These are phyloP conservation scores for Clathrospora elynae DNA, from an alignment of 2,329 filamentous ascomycete species.

Conservation along the genomic window DNA sequence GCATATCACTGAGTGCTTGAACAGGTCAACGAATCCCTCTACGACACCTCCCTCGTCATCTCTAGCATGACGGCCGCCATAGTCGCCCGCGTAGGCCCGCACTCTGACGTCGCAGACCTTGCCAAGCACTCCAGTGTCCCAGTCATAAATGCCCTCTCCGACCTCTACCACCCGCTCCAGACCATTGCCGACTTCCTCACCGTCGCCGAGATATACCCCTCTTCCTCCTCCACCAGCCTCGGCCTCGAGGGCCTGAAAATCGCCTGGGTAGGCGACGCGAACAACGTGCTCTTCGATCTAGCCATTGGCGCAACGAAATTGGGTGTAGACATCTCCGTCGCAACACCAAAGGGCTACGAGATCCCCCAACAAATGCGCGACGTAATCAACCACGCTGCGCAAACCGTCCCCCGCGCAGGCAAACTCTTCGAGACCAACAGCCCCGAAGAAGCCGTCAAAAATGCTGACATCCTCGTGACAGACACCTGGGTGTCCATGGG, in stretches of 20 bases:
- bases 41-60: conserved; percentile 88
- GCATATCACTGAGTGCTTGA: too few relatives aligned
- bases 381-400: conserved; percentile 70
- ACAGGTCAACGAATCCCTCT: conserved; percentile 89
- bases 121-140: conserved; percentile 56
- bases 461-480: conserved; percentile 88
- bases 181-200: conserved; percentile 94
- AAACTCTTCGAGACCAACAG: conserved; percentile 74
- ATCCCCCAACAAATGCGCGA: conserved; percentile 77
- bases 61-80: conserved; percentile 68
- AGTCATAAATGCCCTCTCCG: conserved; percentile 69
- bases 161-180: conserved; percentile 92
- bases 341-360: conserved; percentile 81
- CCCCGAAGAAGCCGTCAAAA: conserved; percentile 82
- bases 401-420: conserved; percentile 62
- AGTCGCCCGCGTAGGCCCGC: conserved; percentile 59
- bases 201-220: conserved; percentile 76
- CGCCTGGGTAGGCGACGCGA: conserved; percentile 95
- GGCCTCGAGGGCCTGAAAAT: conserved; percentile 84
- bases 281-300: conserved; percentile 95
- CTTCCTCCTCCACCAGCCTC: conserved; percentile 56
- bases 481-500: conserved; percentile 99
- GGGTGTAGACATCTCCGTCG: conserved; percentile 83
- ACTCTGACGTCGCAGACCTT: conserved; percentile 56
- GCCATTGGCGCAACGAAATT: conserved; percentile 86